These are phyloP conservation scores for Fusarium piperis DNA, from an alignment of 2,329 filamentous ascomycete species.

Conservation along the genomic window DNA sequence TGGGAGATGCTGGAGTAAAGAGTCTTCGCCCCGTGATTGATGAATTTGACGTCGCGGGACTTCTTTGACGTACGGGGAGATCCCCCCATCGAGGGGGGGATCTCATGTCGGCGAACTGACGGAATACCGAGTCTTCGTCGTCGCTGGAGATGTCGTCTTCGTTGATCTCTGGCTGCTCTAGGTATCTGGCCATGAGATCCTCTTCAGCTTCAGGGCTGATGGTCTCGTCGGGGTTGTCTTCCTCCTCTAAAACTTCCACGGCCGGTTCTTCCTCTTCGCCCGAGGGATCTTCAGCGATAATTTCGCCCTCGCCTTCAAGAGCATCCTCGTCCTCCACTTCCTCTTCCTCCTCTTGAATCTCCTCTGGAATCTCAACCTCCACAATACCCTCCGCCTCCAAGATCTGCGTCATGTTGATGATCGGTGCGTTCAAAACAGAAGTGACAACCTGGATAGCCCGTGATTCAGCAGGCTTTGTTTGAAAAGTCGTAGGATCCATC, in stretches of 20 bases:
- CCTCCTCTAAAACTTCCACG: not conserved
- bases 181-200: not conserved
- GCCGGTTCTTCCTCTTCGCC: not conserved
- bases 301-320: not conserved
- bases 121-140: not conserved
- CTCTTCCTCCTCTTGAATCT: not conserved
- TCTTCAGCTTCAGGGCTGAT: not conserved
- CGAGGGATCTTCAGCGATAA: not conserved
- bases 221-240: not conserved
- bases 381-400: slow-evolving; percentile 35
- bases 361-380: slow-evolving; percentile 14
- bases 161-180: not conserved
- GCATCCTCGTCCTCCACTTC: not conserved
- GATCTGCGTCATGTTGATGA: slow-evolving; percentile 26
- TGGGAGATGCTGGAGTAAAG: slow-evolving; percentile 17
- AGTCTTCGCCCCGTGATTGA: slow-evolving; percentile 6
- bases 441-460: slow-evolving; percentile 21
- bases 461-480: not conserved
- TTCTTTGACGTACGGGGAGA: slow-evolving; percentile 17
- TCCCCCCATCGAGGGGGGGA: slow-evolving; percentile 4
- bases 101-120: not conserved
- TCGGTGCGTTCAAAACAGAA: slow-evolving; percentile 25
- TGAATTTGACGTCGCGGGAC: slow-evolving; percentile 20
- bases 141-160: slow-evolving; percentile 7
- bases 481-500: slow-evolving; percentile 35